phyloP scores from a whole-genome alignment of 768 basidiomycete species.

The Lyophyllum decastes region DNA sequence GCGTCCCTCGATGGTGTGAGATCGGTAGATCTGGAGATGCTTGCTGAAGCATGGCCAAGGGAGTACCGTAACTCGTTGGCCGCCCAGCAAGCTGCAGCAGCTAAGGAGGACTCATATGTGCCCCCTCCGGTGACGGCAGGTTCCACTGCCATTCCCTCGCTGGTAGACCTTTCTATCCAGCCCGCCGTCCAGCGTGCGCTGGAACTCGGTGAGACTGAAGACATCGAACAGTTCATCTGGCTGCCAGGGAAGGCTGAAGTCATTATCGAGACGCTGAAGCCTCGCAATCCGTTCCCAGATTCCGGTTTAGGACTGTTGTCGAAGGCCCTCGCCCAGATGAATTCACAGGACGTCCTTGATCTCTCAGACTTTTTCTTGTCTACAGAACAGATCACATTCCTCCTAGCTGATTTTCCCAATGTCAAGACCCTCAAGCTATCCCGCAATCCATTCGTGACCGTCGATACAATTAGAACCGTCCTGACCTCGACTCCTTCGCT shows the following conservation, averaged over 20 bases:
- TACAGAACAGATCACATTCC: slow-evolving; percentile 22
- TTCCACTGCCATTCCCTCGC: slow-evolving; percentile 17
- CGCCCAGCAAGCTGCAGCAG: neutral
- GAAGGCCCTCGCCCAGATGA: slow-evolving; percentile 16
- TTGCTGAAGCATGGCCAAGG: slow-evolving; percentile 25
- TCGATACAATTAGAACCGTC: slow-evolving; percentile 21
- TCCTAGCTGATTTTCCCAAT: slow-evolving; percentile 5
- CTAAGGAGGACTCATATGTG: neutral
- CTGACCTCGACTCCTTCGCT: slow-evolving; percentile 22
- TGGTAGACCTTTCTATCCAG: slow-evolving; percentile 26
- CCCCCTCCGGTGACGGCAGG: slow-evolving; percentile 11
- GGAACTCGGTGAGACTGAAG: slow-evolving; percentile 19
- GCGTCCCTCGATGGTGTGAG: slow-evolving; percentile 15
- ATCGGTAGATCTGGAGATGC: slow-evolving; percentile 18
- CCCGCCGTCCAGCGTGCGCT: slow-evolving; percentile 27
- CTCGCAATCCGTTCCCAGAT: slow-evolving; percentile 25
- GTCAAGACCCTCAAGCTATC: slow-evolving; percentile 27
- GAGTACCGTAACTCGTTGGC: slow-evolving; percentile 13
- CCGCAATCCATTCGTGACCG: slow-evolving; percentile 23
- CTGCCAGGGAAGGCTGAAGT: slow-evolving; percentile 26
- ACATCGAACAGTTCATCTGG: slow-evolving; percentile 28
- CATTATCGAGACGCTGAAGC: slow-evolving; percentile 20
- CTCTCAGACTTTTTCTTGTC: slow-evolving; percentile 25
- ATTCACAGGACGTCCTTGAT: slow-evolving; percentile 18
- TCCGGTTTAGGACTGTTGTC: slow-evolving; percentile 24